Base-by-base conservation (phyloP, 805 yeast species). In the Teunomyces stri region DNA sequence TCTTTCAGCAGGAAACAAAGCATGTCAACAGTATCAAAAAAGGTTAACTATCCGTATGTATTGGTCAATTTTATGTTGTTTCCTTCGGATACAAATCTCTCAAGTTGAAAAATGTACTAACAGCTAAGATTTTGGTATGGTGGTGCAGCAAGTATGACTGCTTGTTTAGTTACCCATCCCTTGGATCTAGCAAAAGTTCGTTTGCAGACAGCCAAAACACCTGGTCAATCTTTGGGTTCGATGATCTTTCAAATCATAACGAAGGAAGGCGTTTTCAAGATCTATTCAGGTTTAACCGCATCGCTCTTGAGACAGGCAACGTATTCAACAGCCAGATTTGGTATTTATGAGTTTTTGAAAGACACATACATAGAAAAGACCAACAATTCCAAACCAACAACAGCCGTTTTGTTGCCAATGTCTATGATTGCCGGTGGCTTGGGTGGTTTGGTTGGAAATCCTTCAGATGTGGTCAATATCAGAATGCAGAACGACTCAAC, bases 401-500 rank as follows among this genome's bases (percentile, higher is more conserved):
- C 88, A 46, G 60, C 74, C 5, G 75, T 79, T 13, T 72, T 89
- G 45, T 69, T 89, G 46, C 89, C 92, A 7, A 76, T 84, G 67
- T 87, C 96, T 4, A 87, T 89, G 94, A 53, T 85, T n/a, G 81
- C 91, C 10, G 96, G 96, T 45, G 87, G 85, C 22, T 65, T 82
- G 48, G 96, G 96, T 51, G 96, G 96, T 7, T 66, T 88, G 18
- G 85, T 87, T 2, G 96, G 96, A 18, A 89, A 89, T 60, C 96
- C 96, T 3, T 82, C 94, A 1, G 96, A 89, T 61, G 85, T 89
- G 11, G 89, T 87, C 33, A 89, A 89, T 56, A 87, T 89, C 52
- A 79, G 96, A 67, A 89, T 89, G 96, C 96, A 89, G 64, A 89
- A 89, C 63, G 96, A 89, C 60, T 80, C 85, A 5, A 70, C 90